Conservation (phyloP, 257 asterid genomes). For the Gentiana straminea region DNA sequence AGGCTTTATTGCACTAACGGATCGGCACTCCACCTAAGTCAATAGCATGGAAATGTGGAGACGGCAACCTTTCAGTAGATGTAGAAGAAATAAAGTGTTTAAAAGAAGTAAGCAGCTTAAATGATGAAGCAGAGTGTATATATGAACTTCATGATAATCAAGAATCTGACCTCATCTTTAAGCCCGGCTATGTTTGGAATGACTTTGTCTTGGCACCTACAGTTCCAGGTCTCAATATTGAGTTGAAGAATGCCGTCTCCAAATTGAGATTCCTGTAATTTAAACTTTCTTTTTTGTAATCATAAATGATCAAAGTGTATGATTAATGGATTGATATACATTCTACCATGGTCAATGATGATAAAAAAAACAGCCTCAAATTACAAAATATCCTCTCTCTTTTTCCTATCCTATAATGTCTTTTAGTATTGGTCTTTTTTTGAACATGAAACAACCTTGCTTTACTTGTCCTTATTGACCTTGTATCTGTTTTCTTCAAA, state of each 20-base stretch:
- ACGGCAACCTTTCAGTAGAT: slow-evolving; percentile 51
- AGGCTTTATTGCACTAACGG: slow-evolving; percentile 66
- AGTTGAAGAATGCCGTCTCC: slow-evolving; percentile 37
- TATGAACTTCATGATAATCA: slow-evolving; percentile 32
- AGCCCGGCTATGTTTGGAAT: slow-evolving; percentile 56
- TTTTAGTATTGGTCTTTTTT: too few species aligned
- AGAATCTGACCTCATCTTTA: slow-evolving; percentile 18
- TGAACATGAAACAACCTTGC: too few species aligned
- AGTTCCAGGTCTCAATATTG: slow-evolving; percentile 40
- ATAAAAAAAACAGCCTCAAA: too few species aligned
- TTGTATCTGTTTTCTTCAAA: too few species aligned
- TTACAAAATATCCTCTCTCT: too few species aligned
- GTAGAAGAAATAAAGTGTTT: slow-evolving; percentile 55
- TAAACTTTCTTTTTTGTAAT: background rate
- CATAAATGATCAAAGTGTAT: too few species aligned
- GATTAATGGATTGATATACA: too few species aligned
- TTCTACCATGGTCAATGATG: too few species aligned
- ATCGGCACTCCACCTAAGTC: slow-evolving; percentile 58
- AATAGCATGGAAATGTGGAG: slow-evolving; percentile 93
- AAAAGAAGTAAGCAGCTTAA: slow-evolving; percentile 41
- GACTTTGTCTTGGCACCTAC: slow-evolving; percentile 38
- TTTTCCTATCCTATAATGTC: too few species aligned
- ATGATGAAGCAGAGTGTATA: slow-evolving; percentile 78
- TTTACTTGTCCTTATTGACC: too few species aligned
- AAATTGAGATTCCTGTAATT: slow-evolving; percentile 31